A percentile compares a stretch with the other conserved stretches of the same genome.
These are phyloP conservation scores for Verticillium klebahnii DNA, from an alignment of 2,329 filamentous ascomycete species.

Conservation along the genomic window DNA sequence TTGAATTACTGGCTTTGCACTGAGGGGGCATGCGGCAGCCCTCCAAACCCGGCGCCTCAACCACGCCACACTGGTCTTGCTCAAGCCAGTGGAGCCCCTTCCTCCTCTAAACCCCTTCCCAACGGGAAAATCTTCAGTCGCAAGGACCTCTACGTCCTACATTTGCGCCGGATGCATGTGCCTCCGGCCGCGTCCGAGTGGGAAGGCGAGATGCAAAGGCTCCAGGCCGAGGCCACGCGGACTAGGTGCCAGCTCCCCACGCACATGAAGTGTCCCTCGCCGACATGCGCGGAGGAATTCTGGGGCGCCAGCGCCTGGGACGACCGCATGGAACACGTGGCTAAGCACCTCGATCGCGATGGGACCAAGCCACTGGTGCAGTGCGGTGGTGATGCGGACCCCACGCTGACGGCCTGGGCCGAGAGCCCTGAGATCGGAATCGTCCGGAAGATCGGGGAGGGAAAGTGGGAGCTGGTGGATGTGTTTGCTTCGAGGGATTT, in stretches of 20 bases:
- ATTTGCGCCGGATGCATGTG: conserved; percentile 80
- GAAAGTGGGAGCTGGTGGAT: conserved; percentile 28
- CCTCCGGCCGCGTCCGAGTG: conserved; percentile 38
- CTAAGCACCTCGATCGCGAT: conserved; percentile 64
- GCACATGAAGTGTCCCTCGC: conserved; percentile 56
- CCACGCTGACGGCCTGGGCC: conserved; percentile 35
- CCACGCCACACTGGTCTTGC: too few species aligned
- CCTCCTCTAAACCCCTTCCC: background rate
- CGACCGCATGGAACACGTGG: conserved; percentile 81
- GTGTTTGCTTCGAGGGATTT: conserved; percentile 18
- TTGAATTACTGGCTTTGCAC: conserved; percentile 73
- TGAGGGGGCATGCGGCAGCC: conserved; percentile 48
- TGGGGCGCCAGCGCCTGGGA: conserved; percentile 67
- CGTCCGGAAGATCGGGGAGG: conserved; percentile 18
- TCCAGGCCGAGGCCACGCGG: conserved; percentile 56
- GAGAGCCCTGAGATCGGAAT: conserved; percentile 30
- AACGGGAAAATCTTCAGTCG: conserved; percentile 68
- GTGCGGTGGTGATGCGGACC: conserved; percentile 34
- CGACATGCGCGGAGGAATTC: conserved; percentile 57
- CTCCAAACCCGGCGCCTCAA: conserved; percentile 16
- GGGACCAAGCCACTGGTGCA: conserved; percentile 22
- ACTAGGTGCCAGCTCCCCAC: conserved; percentile 58
- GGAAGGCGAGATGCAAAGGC: conserved; percentile 49
- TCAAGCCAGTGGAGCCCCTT: too few species aligned
- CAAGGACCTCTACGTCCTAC: conserved; percentile 88